Percentiles rank a stretch among this genome's conserved stretches.
phyloP scores from a whole-genome alignment of 2,329 filamentous ascomycete species.

The Xylaria sp. region DNA sequence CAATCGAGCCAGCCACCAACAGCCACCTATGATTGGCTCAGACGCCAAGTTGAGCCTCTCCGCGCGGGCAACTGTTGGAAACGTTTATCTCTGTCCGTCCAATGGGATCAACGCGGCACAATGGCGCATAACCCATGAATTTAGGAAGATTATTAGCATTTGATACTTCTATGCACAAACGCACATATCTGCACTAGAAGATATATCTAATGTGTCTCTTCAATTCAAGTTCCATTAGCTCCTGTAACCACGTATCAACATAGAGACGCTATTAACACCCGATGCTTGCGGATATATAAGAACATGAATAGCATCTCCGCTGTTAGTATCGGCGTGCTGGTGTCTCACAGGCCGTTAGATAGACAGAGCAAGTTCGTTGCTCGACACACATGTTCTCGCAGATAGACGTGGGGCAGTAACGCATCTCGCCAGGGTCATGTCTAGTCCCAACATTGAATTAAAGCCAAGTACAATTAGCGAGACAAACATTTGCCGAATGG shows the following conservation, averaged over 20 bases:
- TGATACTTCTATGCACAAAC: neutral
- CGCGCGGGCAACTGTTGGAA: neutral
- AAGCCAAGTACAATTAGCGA: neutral
- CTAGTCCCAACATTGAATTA: no score
- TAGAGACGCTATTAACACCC: no score
- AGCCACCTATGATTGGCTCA: constrained; percentile 12
- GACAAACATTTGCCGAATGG: neutral
- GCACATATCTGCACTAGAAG: neutral
- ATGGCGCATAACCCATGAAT: constrained; percentile 11
- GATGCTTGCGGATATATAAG: no score
- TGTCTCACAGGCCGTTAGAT: no score
- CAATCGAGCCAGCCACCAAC: constrained; percentile 9
- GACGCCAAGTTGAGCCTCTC: constrained; percentile 10
- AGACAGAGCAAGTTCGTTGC: no score
- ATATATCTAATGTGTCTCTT: neutral
- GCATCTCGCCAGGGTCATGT: no score
- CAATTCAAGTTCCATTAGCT: no score
- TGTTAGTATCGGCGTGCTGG: no score
- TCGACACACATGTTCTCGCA: no score
- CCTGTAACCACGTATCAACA: no score
- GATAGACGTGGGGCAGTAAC: no score
- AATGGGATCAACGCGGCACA: constrained; percentile 4
- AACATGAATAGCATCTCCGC: no score
- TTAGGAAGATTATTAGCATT: neutral
- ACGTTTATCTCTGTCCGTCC: neutral